Conservation (phyloP, 2,329 filamentous ascomycete species). For the Epichloe glyceriae region DNA sequence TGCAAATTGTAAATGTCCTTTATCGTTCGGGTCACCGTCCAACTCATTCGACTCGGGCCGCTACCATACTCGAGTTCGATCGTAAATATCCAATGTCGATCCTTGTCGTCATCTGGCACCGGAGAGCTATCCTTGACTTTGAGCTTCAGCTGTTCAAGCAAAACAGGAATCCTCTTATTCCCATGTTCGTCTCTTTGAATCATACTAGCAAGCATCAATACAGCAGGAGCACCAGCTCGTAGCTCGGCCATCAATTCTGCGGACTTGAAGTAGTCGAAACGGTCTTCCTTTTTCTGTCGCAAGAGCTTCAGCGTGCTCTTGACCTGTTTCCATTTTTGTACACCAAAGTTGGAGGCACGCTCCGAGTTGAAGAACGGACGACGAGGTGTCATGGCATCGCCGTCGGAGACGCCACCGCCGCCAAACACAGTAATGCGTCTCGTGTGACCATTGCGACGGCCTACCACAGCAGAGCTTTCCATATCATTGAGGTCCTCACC, state of each 20-base stretch:
- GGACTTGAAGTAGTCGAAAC: constrained; percentile 87
- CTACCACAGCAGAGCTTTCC: constrained; percentile 33
- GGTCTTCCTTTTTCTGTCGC: constrained; percentile 71
- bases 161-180: constrained; percentile 84
- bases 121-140: constrained; percentile 68
- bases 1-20: constrained; percentile 88
- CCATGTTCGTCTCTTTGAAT: constrained; percentile 95
- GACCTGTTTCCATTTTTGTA: constrained; percentile 82
- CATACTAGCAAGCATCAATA: constrained; percentile 91
- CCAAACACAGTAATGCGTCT: constrained; percentile 54
- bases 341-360: constrained; percentile 58
- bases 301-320: constrained; percentile 77
- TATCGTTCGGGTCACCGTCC: constrained; percentile 79
- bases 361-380: constrained; percentile 50
- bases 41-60: constrained; percentile 90
- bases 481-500: constrained; percentile 38
- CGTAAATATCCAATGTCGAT: constrained; percentile 72
- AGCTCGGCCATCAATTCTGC: constrained; percentile 93
- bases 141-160: constrained; percentile 89
- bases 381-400: constrained; percentile 43
- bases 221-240: constrained; percentile 81
- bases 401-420: constrained; percentile 51
- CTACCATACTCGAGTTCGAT: constrained; percentile 95
- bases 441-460: constrained; percentile 48
- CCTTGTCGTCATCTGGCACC: constrained; percentile 47